phyloP scores from a whole-genome alignment of 345 rosid species.

The Eucalyptus erythrocorys region DNA sequence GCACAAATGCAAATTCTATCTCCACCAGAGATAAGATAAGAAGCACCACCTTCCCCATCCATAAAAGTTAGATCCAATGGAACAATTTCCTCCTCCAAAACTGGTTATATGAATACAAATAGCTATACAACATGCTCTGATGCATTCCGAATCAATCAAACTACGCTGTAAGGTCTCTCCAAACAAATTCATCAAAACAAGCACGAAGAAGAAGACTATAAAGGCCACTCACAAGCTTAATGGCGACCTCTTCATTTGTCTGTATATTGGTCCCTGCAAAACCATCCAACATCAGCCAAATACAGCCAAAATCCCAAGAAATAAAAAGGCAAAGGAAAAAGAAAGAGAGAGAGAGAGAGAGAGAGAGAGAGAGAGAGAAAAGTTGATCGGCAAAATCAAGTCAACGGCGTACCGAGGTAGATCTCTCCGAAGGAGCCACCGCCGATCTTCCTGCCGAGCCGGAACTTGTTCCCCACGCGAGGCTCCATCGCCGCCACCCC shows the following conservation, averaged over 20 bases:
- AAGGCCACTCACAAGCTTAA: conserved; percentile 78
- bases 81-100: not conserved
- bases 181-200: not conserved
- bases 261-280: conserved; percentile 73
- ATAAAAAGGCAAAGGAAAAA: not conserved
- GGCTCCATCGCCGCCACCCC: conserved; percentile 44
- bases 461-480: conserved; percentile 83
- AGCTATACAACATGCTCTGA: not conserved
- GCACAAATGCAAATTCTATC: not conserved
- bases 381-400: not conserved
- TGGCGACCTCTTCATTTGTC: conserved; percentile 94
- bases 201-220: not conserved
- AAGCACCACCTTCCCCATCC: not conserved
- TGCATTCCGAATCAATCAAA: not conserved
- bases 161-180: not conserved
- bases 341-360: not conserved
- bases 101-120: not conserved
- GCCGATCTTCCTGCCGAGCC: conserved; percentile 91
- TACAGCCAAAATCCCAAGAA: not conserved
- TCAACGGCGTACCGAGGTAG: conserved; percentile 57
- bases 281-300: not conserved
- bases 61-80: not conserved
- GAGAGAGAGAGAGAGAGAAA: not conserved
- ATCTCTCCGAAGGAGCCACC: conserved; percentile 98
- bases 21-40: not conserved